These are phyloP conservation scores for Saururus chinensis DNA, from an alignment of 164 flowering plant species.

Conservation along the genomic window DNA sequence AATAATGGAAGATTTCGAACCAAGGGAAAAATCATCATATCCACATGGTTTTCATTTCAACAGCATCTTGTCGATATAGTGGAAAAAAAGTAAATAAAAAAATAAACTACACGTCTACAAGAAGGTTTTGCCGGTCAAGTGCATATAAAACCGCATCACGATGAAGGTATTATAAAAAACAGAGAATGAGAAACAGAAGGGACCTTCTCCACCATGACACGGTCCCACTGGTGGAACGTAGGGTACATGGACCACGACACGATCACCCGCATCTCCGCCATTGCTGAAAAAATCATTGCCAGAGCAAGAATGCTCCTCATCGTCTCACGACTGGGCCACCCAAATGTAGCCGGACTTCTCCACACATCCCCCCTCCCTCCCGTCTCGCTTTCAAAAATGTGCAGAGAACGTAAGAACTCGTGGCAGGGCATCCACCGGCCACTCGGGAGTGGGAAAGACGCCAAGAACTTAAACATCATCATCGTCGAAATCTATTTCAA, in stretches of 20 bases:
- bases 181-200: background rate
- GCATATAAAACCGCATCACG: too few relatives aligned
- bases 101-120: too few relatives aligned
- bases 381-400: background rate
- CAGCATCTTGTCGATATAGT: too few relatives aligned
- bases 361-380: background rate
- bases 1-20: too few relatives aligned
- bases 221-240: constrained; percentile 35
- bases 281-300: constrained; percentile 21
- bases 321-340: constrained; percentile 27
- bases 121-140: too few relatives aligned
- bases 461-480: constrained; percentile 26
- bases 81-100: too few relatives aligned
- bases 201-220: constrained; percentile 19
- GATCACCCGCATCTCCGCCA: constrained; percentile 30
- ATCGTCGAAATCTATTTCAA: constrained; percentile 9
- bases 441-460: constrained; percentile 10
- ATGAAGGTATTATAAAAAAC: too few relatives aligned
- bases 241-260: constrained; percentile 43
- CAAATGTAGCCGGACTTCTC: constrained; percentile 19
- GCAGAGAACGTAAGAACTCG: constrained; percentile 4
- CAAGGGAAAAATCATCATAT: too few relatives aligned
- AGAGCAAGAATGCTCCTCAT: constrained; percentile 17
- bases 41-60: too few relatives aligned
- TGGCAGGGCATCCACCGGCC: constrained; percentile 36